These are phyloP conservation scores for Chaetomiaceae sp. DNA, from an alignment of 2,329 filamentous ascomycete genomes.

Conservation along the genomic window DNA sequence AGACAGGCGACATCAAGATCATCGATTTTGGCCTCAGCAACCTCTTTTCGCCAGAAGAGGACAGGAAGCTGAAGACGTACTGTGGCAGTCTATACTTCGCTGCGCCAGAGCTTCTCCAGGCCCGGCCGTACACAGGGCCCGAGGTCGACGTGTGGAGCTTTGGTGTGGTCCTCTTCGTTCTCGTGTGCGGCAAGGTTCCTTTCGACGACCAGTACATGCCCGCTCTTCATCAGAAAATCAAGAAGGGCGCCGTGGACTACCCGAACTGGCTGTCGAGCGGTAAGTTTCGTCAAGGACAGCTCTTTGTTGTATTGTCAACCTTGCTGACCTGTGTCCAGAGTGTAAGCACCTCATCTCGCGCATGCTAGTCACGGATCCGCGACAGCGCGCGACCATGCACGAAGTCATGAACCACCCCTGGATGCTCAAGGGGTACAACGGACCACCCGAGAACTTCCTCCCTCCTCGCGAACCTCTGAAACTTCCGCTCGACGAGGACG, in stretches of 20 bases:
- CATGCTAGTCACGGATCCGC: slow-evolving; percentile 94
- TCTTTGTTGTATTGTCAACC: neutral
- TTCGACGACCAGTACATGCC: slow-evolving; percentile 99
- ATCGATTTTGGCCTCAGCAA: slow-evolving; percentile 98
- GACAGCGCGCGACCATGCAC: slow-evolving; percentile 73
- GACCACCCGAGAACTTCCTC: slow-evolving; percentile 82
- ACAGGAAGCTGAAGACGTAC: slow-evolving; percentile 80
- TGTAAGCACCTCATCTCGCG: slow-evolving; percentile 87
- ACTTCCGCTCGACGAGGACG: slow-evolving; percentile 72
- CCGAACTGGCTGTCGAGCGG: slow-evolving; percentile 86
- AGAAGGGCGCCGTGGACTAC: slow-evolving; percentile 93
- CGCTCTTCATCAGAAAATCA: slow-evolving; percentile 95
- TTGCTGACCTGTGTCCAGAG: slow-evolving; percentile 53
- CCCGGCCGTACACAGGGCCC: slow-evolving; percentile 87
- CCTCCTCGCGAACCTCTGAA: slow-evolving; percentile 78
- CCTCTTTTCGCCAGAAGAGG: slow-evolving; percentile 75
- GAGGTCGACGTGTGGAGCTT: slow-evolving; percentile 99
- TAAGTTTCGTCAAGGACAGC: slow-evolving; percentile 39
- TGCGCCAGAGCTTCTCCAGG: slow-evolving; percentile 88
- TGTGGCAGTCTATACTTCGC: slow-evolving; percentile 98
- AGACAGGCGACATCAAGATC: slow-evolving; percentile 98
- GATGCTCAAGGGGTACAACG: slow-evolving; percentile 88
- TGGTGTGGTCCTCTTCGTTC: slow-evolving; percentile 92
- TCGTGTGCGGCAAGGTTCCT: slow-evolving; percentile 95
- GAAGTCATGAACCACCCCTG: slow-evolving; percentile 95